Conservation (phyloP, 352 stramenopile genomes). For the Achlya hypogyna region DNA sequence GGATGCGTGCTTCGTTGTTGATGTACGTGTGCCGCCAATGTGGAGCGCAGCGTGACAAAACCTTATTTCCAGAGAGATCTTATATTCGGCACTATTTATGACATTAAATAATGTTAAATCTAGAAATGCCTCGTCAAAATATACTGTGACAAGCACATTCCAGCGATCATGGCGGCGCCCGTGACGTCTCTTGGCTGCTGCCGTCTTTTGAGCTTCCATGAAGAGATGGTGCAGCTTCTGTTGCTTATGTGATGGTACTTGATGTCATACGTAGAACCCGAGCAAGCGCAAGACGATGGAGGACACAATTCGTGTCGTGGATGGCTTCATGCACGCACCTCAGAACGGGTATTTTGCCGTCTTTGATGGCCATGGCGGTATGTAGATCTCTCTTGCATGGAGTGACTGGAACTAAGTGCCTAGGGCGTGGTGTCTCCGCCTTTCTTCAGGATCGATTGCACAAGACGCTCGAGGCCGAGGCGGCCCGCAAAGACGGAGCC, state of each 20-base stretch:
- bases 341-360: slow-evolving; percentile 70
- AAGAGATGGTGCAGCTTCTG: slow-evolving; percentile 51
- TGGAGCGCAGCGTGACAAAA: too few relatives aligned
- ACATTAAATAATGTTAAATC: background rate
- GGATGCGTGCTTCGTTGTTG: too few relatives aligned
- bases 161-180: background rate
- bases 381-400: background rate
- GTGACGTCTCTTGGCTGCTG: slow-evolving; percentile 37
- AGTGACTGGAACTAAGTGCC: background rate
- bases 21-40: too few relatives aligned
- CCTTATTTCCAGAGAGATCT: too few relatives aligned
- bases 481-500: slow-evolving; percentile 29
- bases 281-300: slow-evolving; percentile 73
- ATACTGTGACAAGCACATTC: background rate
- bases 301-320: slow-evolving; percentile 62
- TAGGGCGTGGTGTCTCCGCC: slow-evolving; percentile 55
- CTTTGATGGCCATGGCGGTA: slow-evolving; percentile 72
- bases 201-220: slow-evolving; percentile 52
- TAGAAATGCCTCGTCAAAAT: too few relatives aligned
- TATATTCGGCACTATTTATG: too few relatives aligned
- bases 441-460: slow-evolving; percentile 61
- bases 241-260: background rate
- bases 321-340: slow-evolving; percentile 43
- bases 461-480: slow-evolving; percentile 45
- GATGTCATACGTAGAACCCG: slow-evolving; percentile 40